Base-by-base conservation (phyloP, 192 early-diverging fungal genomes). In the Spizellomyces punctatus region DNA sequence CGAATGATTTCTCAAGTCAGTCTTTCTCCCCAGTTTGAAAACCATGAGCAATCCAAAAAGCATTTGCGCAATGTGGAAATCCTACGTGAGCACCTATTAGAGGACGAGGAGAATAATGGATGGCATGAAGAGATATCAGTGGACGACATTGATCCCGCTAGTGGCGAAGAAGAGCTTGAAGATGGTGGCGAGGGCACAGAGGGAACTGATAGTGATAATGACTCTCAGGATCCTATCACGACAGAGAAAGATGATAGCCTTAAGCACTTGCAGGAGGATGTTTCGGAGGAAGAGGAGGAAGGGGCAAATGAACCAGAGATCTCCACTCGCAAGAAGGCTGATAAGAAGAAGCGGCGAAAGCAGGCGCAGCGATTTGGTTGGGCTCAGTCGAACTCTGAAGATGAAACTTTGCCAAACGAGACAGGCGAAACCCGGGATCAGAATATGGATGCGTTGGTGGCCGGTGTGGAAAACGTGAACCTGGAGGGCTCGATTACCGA, bases 11-110 rank as follows among this genome's bases (percentile, higher is more conserved):
- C 62, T 14, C 10, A 17, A 27, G 42, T 19, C 52, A 9, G 43
- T 70, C 46, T 27, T 36, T 16, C 9, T 16, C n/a, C 48, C 14
- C 69, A 96, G 82, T 90, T 85, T 82, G 80, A 80, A 43, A 96
- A 92, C 69, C 97, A 99, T 72, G 91, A 94, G 66, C 71, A 86
- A 69, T 93, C 93, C 52, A 94, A 92, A 74, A 92, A 92, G 67
- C 97, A 99, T 74, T 72, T 89, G 9, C 89, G 93, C 74, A 89
- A 86, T 42, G 92, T 92, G 5, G 86, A 91, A 58, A 78, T 84
- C n/a, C 79, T 97, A 14, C 80, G 89, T 44, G 76, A 88, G 50
- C 83, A 96, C 72, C 90, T 98, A 86, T 47, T 78, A 22, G 77
- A 77, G 45, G 77, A 79, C 4, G 64, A 57, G 17, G 77, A 63